Base-by-base conservation (phyloP, 805 yeast species). In the Isabelozyma heimii region DNA sequence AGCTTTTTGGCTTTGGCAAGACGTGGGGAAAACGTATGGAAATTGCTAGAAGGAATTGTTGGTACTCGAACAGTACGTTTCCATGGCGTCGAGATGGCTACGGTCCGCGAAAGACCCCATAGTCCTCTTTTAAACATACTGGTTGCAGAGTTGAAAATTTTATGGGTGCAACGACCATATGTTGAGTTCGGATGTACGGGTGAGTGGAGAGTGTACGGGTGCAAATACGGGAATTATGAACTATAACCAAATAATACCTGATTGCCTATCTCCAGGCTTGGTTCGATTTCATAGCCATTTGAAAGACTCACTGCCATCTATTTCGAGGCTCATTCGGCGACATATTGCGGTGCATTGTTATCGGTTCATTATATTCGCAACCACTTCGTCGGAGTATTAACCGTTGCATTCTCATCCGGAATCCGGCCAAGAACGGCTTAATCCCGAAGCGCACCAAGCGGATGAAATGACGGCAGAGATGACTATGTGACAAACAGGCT, bases 1-100 rank as follows among this genome's bases (percentile, higher is more conserved):
- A 27, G 42, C 44, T 52, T 53, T 14, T 52, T 54, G n/a, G 43
- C 48, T 38, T 51, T 56, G 35, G 54, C 50, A 35, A 40, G 26
- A 14, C 26, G 16, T 13, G 46, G 42, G 2, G 46, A 28, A 7
- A 50, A 44, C 14, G 33, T 26, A 24, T 52, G 56, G 38, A 54
- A 45, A 10, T 42, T 15, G 27, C 54, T 47, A 26, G 15, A 7
- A 13, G 7, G 40, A 15, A n/a, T 37, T 6, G 3, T 8, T 4
- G 14, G 14, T 5, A n/a, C 3, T 10, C 8, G 40, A 37, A 17
- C 17, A 14, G 15, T 9, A 37, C 12, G 20, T n/a, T 17, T 30
- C 35, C 35, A 30, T 10, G 35, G 35, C 8, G 35, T 3, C 14
- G 16, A 12, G 40, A 15, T 15, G 9, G 14, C 40, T n/a, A 37